These are phyloP conservation scores for Lactifluus pinguis DNA, from an alignment of 768 basidiomycete genomes.

Conservation along the genomic window DNA sequence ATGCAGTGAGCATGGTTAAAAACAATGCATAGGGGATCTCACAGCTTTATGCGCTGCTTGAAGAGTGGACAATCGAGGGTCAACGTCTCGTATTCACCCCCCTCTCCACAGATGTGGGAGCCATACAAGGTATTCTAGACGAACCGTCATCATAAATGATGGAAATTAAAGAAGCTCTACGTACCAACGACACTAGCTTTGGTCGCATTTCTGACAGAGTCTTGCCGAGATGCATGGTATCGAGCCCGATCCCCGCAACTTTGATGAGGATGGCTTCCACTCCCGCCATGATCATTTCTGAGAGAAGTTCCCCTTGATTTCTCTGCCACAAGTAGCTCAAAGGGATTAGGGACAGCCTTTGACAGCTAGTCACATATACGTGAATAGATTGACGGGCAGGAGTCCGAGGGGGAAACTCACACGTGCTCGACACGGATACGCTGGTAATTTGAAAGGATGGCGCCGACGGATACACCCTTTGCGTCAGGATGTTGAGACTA, in stretches of 20 bases:
- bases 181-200: slow-evolving; percentile 62
- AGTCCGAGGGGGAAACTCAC: slow-evolving; percentile 37
- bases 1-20: neutral
- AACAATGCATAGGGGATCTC: slow-evolving; percentile 22
- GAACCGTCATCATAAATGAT: neutral
- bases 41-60: slow-evolving; percentile 68
- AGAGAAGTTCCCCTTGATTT: slow-evolving; percentile 74
- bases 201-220: slow-evolving; percentile 65
- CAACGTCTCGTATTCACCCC: slow-evolving; percentile 94
- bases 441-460: slow-evolving; percentile 96
- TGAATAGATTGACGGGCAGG: neutral
- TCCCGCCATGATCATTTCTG: slow-evolving; percentile 76
- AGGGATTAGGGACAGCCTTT: slow-evolving; percentile 67
- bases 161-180: slow-evolving; percentile 18
- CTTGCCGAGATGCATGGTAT: slow-evolving; percentile 67
- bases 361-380: slow-evolving; percentile 45
- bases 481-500: slow-evolving; percentile 74
- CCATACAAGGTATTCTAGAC: slow-evolving; percentile 71
- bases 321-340: slow-evolving; percentile 93
- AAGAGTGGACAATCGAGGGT: slow-evolving; percentile 88
- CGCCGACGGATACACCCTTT: slow-evolving; percentile 85
- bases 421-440: slow-evolving; percentile 97
- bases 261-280: slow-evolving; percentile 86
- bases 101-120: slow-evolving; percentile 93
- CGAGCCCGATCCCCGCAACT: slow-evolving; percentile 89